phyloP scores from a whole-genome alignment of 169 alveolate species.

The Babesia sp. region DNA sequence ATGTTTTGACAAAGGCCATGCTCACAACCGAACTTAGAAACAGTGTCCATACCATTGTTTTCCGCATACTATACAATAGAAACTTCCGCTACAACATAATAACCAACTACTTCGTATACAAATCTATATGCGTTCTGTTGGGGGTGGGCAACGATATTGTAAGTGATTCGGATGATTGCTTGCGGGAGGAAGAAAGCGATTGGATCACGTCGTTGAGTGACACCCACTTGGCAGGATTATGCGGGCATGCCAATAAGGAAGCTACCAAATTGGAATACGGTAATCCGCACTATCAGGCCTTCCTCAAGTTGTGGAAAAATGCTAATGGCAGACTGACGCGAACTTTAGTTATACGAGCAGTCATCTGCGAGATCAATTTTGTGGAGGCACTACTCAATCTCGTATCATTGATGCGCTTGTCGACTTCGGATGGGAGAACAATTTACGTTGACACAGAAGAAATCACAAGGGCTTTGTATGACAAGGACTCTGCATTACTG shows the following conservation, averaged over 20 bases:
- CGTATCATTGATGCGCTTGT: conserved; percentile 11
- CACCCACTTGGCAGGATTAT: background rate
- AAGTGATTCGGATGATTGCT: background rate
- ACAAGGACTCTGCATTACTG: conserved; percentile 5
- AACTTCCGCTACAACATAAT: conserved; percentile 28
- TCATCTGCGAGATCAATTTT: conserved; percentile 32
- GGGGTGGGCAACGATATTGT: background rate
- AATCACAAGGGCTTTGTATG: conserved; percentile 19
- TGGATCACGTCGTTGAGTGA: background rate
- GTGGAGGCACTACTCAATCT: conserved; percentile 47
- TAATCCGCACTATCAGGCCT: conserved; percentile 4
- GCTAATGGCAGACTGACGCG: conserved; percentile 2
- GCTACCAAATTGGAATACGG: background rate
- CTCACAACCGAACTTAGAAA: conserved; percentile 11
- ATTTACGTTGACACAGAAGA: conserved; percentile 18
- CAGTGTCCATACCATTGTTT: conserved; percentile 12
- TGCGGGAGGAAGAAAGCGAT: background rate
- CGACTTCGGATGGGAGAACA: background rate
- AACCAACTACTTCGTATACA: conserved; percentile 44
- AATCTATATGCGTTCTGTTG: conserved; percentile 16
- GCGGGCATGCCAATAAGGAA: background rate
- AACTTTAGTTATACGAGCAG: background rate
- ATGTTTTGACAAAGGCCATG: conserved; percentile 36
- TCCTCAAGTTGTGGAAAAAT: background rate
- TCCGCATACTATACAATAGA: conserved; percentile 19